Evolutionary conservation across 306 rosid genomes (phyloP), one percentile per base, ranked within the genome.

Genomic region (Ormosia emarginata): DNA sequence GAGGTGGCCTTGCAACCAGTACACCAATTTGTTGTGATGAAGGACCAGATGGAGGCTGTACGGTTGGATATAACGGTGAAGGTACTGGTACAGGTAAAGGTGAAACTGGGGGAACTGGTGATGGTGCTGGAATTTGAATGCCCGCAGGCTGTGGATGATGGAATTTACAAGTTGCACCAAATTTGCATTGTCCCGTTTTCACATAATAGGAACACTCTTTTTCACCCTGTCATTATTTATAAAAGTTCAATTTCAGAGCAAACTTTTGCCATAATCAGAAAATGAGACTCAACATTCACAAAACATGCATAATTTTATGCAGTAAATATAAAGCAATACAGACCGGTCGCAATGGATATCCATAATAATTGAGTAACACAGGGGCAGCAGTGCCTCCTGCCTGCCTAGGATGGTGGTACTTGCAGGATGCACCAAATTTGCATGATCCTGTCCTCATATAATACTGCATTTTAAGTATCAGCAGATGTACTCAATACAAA

Each of bases 131-230:
- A 86, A 89, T 63, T 62, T 85, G 99, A 52, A 80, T n/a, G 8
- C 92, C 91, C 40, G 86, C 83, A 7, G 93, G 91, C 78, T 85
- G 97, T 8, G 99, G 97, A 65, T 96, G 99, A 77, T 96, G 94
- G 81, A 93, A 96, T 88, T 94, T 96, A 88, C 99, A 96, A 18
- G 95, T 89, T 49, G 92, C 64, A 44, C 99, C 97, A 55, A 96
- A 96, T 87, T 93, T 96, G 90, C 99, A 96, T 80, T 87, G 94
- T 49, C 98, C 95, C n/a, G 91, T 96, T 89, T 96, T 94, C 86
- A 88, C 89, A 86, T 92, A 96, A 90, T 93, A 94, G 7, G 97
- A 91, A 78, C 99, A 96, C 83, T 95, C 99, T 78, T 90, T 93
- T 75, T 95, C 98, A 87, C 97, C 98, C 99, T 95, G 92, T 83